Evolutionary conservation across 176 grass and related monocot species (phyloP), one percentile per base, ranked within the genome.

Genomic region (Bromus sterilis): DNA sequence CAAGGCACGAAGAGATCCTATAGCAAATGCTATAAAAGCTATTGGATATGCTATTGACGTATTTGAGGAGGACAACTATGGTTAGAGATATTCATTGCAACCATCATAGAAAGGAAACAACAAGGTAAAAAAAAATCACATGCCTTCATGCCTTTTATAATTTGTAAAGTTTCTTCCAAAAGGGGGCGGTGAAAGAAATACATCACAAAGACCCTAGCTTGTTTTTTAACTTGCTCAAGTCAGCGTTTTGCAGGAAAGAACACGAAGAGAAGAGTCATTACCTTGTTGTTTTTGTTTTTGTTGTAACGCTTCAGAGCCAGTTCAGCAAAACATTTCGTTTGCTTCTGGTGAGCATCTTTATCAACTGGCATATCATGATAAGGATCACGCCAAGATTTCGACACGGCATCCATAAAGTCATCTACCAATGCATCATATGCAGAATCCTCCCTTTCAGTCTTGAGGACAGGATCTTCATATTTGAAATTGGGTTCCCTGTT

Each of bases 221-320:
- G 16, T 40, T n/a, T 25, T 16, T 46, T 46, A 46, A 46, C 43
- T 46, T 1, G 4, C 43, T 46, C 43, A 46, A 46, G 43, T 46
- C 43, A 4, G 43, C 43, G 14, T 5, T 14, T 46, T 46, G 43
- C 43, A 46, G 43, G 43, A 46, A 46, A 16, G 43, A 46, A 46
- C 4, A 46, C 16, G 0, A 16, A 46, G 4, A 46, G 55, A 40
- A 25, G 16, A 77, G 55, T 40, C 16, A 58, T 39, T 26, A 77
- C 74, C 74, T 59, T 77, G 3, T 77, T 77, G 33, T 59, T 57
- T 56, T 24, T 76, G 21, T 77, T 59, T 36, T 58, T 77, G 74
- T 59, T 77, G 34, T 59, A 77, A 77, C 23, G 74, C 74, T 57
- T 77, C 6, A 77, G 33, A 59, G 74, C 33, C 7, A 77, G 34